Evolutionary conservation across 1,284 basidiomycete species (phyloP).

Genomic region (Apiotrichum akiyoshidainum): DNA sequence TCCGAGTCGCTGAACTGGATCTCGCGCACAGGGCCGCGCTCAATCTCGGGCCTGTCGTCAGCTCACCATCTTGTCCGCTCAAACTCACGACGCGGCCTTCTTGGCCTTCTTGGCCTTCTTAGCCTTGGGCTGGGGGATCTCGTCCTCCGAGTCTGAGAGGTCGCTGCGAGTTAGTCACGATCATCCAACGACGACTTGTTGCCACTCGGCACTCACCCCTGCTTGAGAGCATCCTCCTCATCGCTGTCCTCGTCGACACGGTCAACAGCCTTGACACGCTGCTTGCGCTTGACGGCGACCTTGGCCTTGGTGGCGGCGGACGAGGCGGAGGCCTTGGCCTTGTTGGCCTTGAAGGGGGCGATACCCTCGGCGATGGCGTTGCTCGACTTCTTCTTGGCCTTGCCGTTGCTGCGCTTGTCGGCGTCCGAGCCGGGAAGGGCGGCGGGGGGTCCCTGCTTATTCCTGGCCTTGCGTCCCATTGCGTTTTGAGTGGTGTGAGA

Average conservation of each 20-base stretch:
- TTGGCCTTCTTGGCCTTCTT: constrained; percentile 53
- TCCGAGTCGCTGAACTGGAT: constrained; percentile 63
- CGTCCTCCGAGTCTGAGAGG: constrained; percentile 53
- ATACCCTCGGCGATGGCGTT: constrained; percentile 11
- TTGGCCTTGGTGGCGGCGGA: constrained; percentile 25
- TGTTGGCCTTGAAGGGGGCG: constrained; percentile 28
- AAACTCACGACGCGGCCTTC: constrained; percentile 32
- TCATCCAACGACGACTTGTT: background rate
- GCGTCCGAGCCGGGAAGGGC: constrained; percentile 55
- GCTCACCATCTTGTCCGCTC: constrained; percentile 20
- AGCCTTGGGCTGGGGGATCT: constrained; percentile 56
- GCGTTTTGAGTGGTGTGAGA: background rate
- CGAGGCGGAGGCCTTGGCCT: constrained; percentile 9
- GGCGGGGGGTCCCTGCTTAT: constrained; percentile 77
- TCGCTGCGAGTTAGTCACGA: constrained; percentile 26
- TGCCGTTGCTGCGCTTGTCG: constrained; percentile 27
- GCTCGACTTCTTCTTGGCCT: constrained; percentile 33
- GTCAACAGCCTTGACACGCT: constrained; percentile 39
- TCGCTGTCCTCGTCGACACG: constrained; percentile 45
- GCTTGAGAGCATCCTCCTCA: constrained; percentile 42
- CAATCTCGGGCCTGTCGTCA: constrained; percentile 38
- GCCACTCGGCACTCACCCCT: constrained; percentile 32
- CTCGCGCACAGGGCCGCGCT: constrained; percentile 55
- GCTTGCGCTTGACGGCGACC: constrained; percentile 23
- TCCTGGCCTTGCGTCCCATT: constrained; percentile 89